Conservation (phyloP, 306 rosid species). For the Carpinus viminea region DNA sequence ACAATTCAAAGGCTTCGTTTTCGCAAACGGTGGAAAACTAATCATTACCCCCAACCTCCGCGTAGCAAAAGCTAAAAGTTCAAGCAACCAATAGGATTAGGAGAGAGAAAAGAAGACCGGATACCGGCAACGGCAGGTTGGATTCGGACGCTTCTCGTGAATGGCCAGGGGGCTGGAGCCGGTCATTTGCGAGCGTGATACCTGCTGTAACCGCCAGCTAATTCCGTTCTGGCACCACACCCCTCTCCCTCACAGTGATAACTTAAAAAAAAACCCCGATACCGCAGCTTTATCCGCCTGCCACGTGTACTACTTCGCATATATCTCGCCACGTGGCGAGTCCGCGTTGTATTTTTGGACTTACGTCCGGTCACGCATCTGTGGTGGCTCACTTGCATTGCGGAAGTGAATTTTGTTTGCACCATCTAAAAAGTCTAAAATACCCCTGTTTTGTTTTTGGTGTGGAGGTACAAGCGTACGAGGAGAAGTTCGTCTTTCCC, state of each 20-base stretch:
- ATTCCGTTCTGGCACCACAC: conserved; percentile 48
- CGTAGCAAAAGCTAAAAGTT: conserved; percentile 51
- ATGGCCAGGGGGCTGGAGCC: conserved; percentile 24
- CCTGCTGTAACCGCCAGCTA: conserved; percentile 71
- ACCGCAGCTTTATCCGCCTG: conserved; percentile 26
- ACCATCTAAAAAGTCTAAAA: conserved; percentile 26
- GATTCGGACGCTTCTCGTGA: background rate
- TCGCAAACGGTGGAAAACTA: conserved; percentile 41
- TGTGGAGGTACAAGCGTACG: background rate
- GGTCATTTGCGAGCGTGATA: conserved; percentile 35
- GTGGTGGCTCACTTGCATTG: conserved; percentile 30
- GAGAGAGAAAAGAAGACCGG: conserved; percentile 34
- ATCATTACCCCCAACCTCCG: conserved; percentile 70
- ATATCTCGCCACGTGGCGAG: conserved; percentile 36
- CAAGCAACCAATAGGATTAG: conserved; percentile 34
- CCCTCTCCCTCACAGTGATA: conserved; percentile 11
- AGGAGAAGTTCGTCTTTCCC: conserved; percentile 36
- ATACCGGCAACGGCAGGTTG: conserved; percentile 22
- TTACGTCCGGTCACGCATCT: conserved; percentile 28
- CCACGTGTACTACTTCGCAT: conserved; percentile 27
- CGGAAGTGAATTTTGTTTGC: conserved; percentile 29
- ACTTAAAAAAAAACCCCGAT: conserved; percentile 23
- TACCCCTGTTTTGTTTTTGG: background rate
- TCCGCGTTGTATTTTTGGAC: conserved; percentile 10
- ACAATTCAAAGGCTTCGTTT: conserved; percentile 34